Percentiles rank a stretch among this genome's conserved stretches.
Evolutionary conservation across 2,329 filamentous ascomycete species (phyloP).

Genomic region (Fusarium sp.): DNA sequence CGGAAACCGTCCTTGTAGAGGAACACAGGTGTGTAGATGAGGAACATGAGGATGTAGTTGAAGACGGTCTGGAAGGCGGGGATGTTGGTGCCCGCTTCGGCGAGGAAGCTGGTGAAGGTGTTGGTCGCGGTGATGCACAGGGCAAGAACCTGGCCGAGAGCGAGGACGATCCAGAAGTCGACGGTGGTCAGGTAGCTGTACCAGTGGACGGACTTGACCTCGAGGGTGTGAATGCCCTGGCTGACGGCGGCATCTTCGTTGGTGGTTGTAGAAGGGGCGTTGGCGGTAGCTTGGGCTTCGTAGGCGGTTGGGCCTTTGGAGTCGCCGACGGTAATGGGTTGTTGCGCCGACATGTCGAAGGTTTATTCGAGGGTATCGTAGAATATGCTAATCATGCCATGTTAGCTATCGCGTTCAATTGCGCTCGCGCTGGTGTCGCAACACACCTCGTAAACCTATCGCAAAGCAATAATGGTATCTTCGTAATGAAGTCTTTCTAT

Average conservation of each 20-base stretch:
- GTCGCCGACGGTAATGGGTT: conserved; percentile 30
- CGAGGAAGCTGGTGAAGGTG: conserved; percentile 86
- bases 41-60: conserved; percentile 87
- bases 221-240: conserved; percentile 66
- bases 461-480: conserved; percentile 1
- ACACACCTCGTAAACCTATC: conserved; percentile 34
- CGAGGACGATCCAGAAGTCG: conserved; percentile 88
- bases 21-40: conserved; percentile 85
- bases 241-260: conserved; percentile 55
- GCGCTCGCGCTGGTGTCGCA: not conserved
- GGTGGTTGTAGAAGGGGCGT: conserved; percentile 7
- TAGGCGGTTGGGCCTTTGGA: conserved; percentile 41
- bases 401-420: not conserved
- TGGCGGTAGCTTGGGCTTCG: conserved; percentile 18
- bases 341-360: conserved; percentile 28
- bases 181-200: conserved; percentile 82
- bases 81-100: conserved; percentile 75
- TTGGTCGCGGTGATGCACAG: conserved; percentile 94
- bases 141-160: conserved; percentile 84
- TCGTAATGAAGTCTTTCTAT: conserved; percentile 66
- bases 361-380: conserved; percentile 21
- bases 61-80: conserved; percentile 96
- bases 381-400: not conserved
- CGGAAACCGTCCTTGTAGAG: conserved; percentile 82
- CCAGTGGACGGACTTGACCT: conserved; percentile 67